Percentiles rank a stretch among this genome's conserved stretches.
phyloP scores from a whole-genome alignment of 2,329 filamentous ascomycete species.

The Phyllosticta paracitricarpa region DNA sequence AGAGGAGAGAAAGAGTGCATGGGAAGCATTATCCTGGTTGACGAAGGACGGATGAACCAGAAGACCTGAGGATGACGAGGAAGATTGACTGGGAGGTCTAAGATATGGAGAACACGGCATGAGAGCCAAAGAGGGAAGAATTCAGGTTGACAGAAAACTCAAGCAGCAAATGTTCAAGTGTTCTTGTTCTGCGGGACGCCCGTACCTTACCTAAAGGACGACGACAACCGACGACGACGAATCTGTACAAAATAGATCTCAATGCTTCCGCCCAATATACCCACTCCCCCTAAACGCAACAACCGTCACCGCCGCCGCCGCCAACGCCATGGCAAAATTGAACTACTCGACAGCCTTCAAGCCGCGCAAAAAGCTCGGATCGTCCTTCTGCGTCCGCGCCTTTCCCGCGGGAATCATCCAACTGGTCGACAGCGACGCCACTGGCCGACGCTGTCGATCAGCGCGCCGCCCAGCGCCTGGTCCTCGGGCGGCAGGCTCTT shows the following conservation, averaged over 20 bases:
- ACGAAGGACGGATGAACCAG: too few relatives aligned
- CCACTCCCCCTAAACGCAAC: constrained; percentile 20
- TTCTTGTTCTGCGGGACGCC: too few relatives aligned
- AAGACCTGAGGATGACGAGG: too few relatives aligned
- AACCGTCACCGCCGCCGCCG: neutral
- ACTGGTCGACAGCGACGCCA: constrained; percentile 17
- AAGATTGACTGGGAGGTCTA: too few relatives aligned
- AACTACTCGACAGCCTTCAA: constrained; percentile 12
- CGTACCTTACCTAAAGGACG: too few relatives aligned
- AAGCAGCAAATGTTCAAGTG: too few relatives aligned
- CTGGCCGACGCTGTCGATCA: constrained; percentile 54
- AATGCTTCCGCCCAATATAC: constrained; percentile 15
- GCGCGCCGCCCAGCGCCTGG: constrained; percentile 54
- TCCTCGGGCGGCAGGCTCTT: constrained; percentile 50
- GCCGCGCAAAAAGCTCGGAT: constrained; percentile 21
- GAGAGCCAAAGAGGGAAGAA: too few relatives aligned
- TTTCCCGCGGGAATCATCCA: constrained; percentile 10
- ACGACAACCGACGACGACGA: too few relatives aligned
- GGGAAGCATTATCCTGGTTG: too few relatives aligned
- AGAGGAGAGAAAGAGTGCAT: too few relatives aligned
- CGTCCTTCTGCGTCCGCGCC: constrained; percentile 17
- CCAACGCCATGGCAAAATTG: neutral
- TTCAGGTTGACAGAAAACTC: too few relatives aligned
- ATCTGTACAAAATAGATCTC: neutral
- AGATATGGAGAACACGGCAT: too few relatives aligned